Evolutionary conservation across 208 protist genomes (phyloP).

Genomic region (Kentomonas sorsogonicus): DNA sequence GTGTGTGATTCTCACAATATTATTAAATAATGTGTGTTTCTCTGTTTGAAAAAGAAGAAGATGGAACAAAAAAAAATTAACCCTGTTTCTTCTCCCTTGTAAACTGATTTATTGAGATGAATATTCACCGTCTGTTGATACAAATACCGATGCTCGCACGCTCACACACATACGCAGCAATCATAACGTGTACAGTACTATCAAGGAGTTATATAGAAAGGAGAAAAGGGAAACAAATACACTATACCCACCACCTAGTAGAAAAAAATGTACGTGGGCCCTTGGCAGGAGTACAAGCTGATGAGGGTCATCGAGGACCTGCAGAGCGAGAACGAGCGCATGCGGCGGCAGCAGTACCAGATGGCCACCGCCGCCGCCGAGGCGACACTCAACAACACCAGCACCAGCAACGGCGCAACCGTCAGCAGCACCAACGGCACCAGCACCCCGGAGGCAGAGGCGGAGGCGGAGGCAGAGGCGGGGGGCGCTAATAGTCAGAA

Average conservation of each 20-base stretch:
- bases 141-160: background rate
- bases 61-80: background rate
- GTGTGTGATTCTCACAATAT: too few species aligned
- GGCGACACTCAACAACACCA: background rate
- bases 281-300: conserved; percentile 66
- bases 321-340: conserved; percentile 13
- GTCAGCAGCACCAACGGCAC: conserved; percentile 17
- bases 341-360: background rate
- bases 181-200: background rate
- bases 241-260: background rate
- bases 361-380: background rate
- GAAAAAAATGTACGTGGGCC: conserved; percentile 53
- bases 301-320: conserved; percentile 54
- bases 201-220: background rate
- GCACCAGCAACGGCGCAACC: background rate
- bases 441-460: background rate
- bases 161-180: background rate
- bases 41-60: background rate
- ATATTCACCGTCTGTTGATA: background rate
- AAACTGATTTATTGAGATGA: background rate
- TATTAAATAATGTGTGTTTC: background rate
- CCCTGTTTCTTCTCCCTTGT: background rate
- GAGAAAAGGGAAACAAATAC: background rate
- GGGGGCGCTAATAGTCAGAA: background rate
- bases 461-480: conserved; percentile 1